phyloP scores from a whole-genome alignment of 768 basidiomycete species.

The Pisolithus microcarpus region DNA sequence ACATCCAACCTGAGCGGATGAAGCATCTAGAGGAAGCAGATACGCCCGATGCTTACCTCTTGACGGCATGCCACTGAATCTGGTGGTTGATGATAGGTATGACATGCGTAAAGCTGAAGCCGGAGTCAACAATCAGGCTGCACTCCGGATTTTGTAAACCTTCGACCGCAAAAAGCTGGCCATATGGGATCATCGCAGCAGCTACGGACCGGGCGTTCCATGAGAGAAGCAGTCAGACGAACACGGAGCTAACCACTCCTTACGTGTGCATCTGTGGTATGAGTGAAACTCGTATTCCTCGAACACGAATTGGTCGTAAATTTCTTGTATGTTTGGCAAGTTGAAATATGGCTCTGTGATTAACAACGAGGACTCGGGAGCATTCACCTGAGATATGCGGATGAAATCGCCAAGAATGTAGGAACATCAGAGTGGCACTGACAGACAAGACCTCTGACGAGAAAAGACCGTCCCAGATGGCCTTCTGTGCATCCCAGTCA shows the following conservation, averaged over 20 bases:
- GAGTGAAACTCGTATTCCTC: slow-evolving; percentile 93
- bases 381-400: slow-evolving; percentile 50
- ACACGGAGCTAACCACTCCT: slow-evolving; percentile 26
- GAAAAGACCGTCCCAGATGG: slow-evolving; percentile 89
- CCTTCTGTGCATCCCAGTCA: slow-evolving; percentile 94
- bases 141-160: slow-evolving; percentile 63
- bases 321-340: slow-evolving; percentile 82
- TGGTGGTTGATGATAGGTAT: slow-evolving; percentile 72
- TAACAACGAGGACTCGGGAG: slow-evolving; percentile 64
- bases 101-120: slow-evolving; percentile 92
- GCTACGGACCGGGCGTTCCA: slow-evolving; percentile 38
- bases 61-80: slow-evolving; percentile 75
- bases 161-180: slow-evolving; percentile 53
- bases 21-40: slow-evolving; percentile 9
- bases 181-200: slow-evolving; percentile 72
- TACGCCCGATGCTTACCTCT: slow-evolving; percentile 45
- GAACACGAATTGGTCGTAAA: slow-evolving; percentile 93
- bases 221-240: slow-evolving; percentile 17
- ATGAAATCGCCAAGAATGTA: slow-evolving; percentile 5
- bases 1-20: slow-evolving; percentile 69
- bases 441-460: slow-evolving; percentile 65
- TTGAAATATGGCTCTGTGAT: slow-evolving; percentile 96
- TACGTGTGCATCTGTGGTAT: slow-evolving; percentile 77
- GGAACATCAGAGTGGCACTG: slow-evolving; percentile 13
- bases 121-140: slow-evolving; percentile 76